phyloP scores from a whole-genome alignment of 225 moss, liverwort and hornwort species.

The Sphagnum contortum region DNA sequence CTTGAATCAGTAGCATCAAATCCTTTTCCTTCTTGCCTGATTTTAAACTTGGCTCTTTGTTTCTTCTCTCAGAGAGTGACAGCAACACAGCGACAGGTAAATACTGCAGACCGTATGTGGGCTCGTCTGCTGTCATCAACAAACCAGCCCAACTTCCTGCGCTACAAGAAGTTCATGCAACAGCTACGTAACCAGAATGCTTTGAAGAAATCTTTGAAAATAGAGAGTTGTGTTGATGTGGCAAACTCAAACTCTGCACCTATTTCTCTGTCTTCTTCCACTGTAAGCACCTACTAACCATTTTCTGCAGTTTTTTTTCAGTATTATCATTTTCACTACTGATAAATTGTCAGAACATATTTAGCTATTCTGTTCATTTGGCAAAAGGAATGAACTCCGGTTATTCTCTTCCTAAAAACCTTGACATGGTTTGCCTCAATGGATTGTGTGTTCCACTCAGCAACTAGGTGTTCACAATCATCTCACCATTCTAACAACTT shows the following conservation, averaged over 20 bases:
- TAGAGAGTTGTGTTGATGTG: background rate
- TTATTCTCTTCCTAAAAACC: background rate
- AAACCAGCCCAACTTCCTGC: constrained; percentile 39
- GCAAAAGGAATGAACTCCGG: background rate
- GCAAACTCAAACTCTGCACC: background rate
- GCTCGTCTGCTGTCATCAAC: constrained; percentile 57
- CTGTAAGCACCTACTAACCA: no score
- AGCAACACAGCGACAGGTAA: constrained; percentile 33
- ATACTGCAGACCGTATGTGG: constrained; percentile 46
- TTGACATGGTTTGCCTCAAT: no score
- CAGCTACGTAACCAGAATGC: constrained; percentile 6
- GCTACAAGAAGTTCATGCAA: constrained; percentile 21
- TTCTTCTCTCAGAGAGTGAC: constrained; percentile 32
- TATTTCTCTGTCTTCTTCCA: background rate
- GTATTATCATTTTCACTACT: no score
- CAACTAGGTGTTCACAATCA: no score
- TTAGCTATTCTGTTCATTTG: background rate
- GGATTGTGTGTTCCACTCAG: no score
- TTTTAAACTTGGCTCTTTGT: background rate
- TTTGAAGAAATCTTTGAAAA: constrained; percentile 1
- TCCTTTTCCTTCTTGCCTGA: background rate
- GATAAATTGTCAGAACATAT: no score
- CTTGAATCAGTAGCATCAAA: no score
- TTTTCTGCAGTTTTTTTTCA: no score
- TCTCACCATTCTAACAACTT: no score